Evolutionary conservation across 1,139 yeast genomes (phyloP).

Genomic region (Insectozyma bohioensis): DNA sequence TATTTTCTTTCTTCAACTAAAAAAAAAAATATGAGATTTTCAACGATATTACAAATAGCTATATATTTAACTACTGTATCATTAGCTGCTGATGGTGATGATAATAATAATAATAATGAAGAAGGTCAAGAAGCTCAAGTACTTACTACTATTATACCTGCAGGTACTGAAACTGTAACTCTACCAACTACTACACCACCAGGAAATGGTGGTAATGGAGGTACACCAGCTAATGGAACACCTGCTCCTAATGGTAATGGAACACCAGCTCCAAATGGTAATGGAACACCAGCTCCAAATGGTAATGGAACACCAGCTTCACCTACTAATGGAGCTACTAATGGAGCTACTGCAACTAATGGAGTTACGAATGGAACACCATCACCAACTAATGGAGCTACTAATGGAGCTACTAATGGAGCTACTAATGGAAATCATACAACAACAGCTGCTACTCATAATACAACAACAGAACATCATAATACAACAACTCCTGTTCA

Average conservation of each 20-base stretch:
- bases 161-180: conserved; percentile 1
- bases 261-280: conserved; percentile 5
- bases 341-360: not conserved
- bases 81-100: conserved; percentile 2
- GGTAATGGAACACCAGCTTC: not conserved
- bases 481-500: not conserved
- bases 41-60: conserved; percentile 3
- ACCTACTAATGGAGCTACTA: not conserved
- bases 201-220: conserved; percentile 1
- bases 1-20: no score
- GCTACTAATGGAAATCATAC: not conserved
- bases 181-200: not conserved
- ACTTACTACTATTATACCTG: no score
- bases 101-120: conserved; percentile 1
- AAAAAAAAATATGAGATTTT: conserved; percentile 2
- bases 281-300: not conserved
- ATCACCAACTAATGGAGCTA: not conserved
- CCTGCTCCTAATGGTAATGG: conserved; percentile 6
- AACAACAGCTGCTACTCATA: not conserved
- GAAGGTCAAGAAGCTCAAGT: not conserved
- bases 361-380: not conserved
- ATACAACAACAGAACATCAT: no score
- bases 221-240: not conserved
- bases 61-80: conserved; percentile 1
- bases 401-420: not conserved